Base-by-base conservation (phyloP, 176 grass and related monocot species). In the Carex pumila region DNA sequence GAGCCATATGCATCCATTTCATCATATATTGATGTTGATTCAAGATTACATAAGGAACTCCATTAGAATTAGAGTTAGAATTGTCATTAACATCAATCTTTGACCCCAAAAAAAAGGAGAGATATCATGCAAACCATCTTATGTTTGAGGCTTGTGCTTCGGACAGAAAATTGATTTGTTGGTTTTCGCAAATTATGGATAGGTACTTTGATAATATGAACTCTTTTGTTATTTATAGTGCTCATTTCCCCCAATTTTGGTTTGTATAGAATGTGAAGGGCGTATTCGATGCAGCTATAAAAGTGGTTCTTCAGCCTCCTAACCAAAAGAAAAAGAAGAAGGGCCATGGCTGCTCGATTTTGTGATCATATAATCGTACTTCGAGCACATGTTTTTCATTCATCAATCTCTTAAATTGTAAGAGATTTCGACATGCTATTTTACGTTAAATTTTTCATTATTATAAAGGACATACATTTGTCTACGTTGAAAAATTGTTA, bases 281-380 rank as follows among this genome's bases (percentile, higher is more conserved):
- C 34, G 87, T 99, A 30, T 99, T 99, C 2, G 96, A 99, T 83
- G 90, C 93, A 1, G 93, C 96, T 37, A 99, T 99, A 62, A 99
- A 95, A 79, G 96, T 94, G 70, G 93, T 99, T 82, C 96, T 99
- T 78, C 96, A 99, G 58, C 96, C 96, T 2, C 91, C 93, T 15
- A 81, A 90, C 58, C 89, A 86, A 19, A 95, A 92, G 85, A 90
- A 99, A 88, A 79, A 93, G 86, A 92, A 98, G 88, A 85, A 98
- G 88, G 62, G 91, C 22, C 15, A 86, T 88, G 22, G 89, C 19
- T 95, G 95, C 86, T 90, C 87, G 0, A 91, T 97, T 81, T 89
- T 71, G 92, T 95, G 88, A 92, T 91, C 73, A 77, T 15, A 55
- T 77, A 32, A 77, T 77, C 3, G 15, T 77, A 55, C 5, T 32